Evolutionary conservation across 352 stramenopile species (phyloP).

Genomic region (Pythium sp.): DNA sequence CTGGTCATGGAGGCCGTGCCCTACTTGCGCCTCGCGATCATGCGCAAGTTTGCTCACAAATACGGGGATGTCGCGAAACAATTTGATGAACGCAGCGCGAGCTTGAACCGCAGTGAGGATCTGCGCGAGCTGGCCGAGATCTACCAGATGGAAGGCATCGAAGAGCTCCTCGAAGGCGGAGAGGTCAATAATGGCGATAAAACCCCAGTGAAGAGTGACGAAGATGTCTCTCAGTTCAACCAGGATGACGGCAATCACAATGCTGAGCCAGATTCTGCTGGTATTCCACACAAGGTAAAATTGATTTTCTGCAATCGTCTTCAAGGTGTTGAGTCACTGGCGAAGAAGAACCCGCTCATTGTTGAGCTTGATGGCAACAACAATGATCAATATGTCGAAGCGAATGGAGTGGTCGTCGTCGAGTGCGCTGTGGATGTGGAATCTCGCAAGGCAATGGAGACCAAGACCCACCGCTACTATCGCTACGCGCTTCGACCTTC

Average conservation of each 20-base stretch:
- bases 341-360: constrained; percentile 52
- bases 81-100: constrained; percentile 46
- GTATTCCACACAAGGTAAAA: constrained; percentile 30
- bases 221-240: background rate
- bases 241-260: constrained; percentile 18
- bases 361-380: constrained; percentile 50
- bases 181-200: background rate
- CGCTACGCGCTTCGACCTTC: constrained; percentile 44
- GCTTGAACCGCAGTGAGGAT: constrained; percentile 55
- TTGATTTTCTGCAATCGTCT: constrained; percentile 43
- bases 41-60: constrained; percentile 36
- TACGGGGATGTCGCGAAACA: constrained; percentile 36
- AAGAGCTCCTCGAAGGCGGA: constrained; percentile 60
- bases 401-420: constrained; percentile 25
- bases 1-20: constrained; percentile 82
- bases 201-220: background rate
- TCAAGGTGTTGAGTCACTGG: background rate
- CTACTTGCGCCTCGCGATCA: constrained; percentile 55
- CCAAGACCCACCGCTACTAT: constrained; percentile 50
- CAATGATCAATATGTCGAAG: constrained; percentile 13
- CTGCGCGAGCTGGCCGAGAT: constrained; percentile 65
- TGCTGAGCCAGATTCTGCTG: background rate
- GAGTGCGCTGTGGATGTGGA: constrained; percentile 42
- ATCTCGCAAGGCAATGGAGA: constrained; percentile 53
- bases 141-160: constrained; percentile 79